Evolutionary conservation across 106 monocot genomes (phyloP), one percentile per base, ranked within the genome.

Genomic region (Narthecium ossifragum): DNA sequence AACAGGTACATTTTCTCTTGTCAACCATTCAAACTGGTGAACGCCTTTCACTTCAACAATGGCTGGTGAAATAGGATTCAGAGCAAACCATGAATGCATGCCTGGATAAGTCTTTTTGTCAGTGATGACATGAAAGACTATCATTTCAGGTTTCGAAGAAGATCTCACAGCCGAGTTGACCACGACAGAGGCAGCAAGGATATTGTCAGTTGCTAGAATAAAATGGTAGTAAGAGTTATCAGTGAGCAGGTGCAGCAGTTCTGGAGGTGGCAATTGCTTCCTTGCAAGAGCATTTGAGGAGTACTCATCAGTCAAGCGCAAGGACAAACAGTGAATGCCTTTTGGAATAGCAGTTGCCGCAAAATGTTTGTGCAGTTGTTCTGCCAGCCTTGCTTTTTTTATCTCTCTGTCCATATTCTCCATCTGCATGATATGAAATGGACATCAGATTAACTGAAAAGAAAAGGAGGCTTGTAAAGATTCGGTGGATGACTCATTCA

Each of bases 61-160:
- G 22, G 88, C 81, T 15, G 88, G 78, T 29, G 66, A 61, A 51
- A 72, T 30, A 65, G 81, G 66, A 63, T 92, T 84, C 43, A 92
- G 70, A 46, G 88, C 92, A 81, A 92, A 92, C 88, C 88, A 92
- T 53, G 88, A 93, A 67, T 88, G 92, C 92, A 93, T 88, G 17
- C 71, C 88, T 13, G 88, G 85, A 76, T 88, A 88, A 26, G 92
- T 93, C 64, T 85, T 93, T 70, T 88, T 88, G 55, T 93, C 92
- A 25, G 88, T 88, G 40, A 88, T 85, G 31, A 93, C 81, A 69
- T 88, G 92, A 65, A 93, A 88, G 26, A 93, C 80, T 48, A 85
- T 71, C 69, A 55, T 88, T 31, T 81, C 75, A 73, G 88, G 78
- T 23, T 75, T 75, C 41, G 62, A 62, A 48, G 85, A 78, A 40